Base-by-base conservation (phyloP, 352 stramenopile species). In the Phytophthora chlamydospora region DNA sequence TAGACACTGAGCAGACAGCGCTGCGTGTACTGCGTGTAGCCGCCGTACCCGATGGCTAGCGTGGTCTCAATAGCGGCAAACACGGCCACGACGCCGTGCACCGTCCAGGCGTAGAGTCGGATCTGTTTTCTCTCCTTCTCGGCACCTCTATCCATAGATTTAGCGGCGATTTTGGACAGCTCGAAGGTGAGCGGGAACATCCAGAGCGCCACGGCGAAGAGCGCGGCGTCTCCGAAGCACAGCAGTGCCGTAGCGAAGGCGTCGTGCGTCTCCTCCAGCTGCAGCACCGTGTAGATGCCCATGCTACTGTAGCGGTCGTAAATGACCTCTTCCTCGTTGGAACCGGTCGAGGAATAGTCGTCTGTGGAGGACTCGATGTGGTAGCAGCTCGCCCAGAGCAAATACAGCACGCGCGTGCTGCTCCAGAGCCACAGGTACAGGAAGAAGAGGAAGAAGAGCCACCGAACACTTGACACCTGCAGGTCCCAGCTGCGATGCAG, bases 391-490 rank as follows among this genome's bases (percentile, higher is more conserved):
- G 71, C 58, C 68, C 74, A 89, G 16, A 84, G 36, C 43, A 78
- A 58, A 51, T 83, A 85, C 7, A 79, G 24, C 13, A 74, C 58
- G 33, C 76, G 76, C 36, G 68, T 34, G 6, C 27, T 68, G 40
- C 66, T 76, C 65, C 78, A 80, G 19, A 80, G 41, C 59, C 51
- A 79, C 11, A 85, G 34, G 29, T 76, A 84, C 4, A 83, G 27
- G 58, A 89, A 86, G 36, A 89, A 85, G 47, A 74, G 19, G 50
- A 79, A 81, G 53, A 89, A 89, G 43, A 89, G 68, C 76, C 76
- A 89, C 10, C 79, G 76, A 12, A 88, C 78, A 17, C 76, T 82
- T 8, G 75, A 82, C 12, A 79, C 69, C 16, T 74, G 68, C 21
- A 87, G 57, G 55, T 84, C 75, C 74, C 74, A 84, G 51, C 64